phyloP scores from a whole-genome alignment of 2,329 filamentous ascomycete genomes.

The Nannizziopsis barbatae region DNA sequence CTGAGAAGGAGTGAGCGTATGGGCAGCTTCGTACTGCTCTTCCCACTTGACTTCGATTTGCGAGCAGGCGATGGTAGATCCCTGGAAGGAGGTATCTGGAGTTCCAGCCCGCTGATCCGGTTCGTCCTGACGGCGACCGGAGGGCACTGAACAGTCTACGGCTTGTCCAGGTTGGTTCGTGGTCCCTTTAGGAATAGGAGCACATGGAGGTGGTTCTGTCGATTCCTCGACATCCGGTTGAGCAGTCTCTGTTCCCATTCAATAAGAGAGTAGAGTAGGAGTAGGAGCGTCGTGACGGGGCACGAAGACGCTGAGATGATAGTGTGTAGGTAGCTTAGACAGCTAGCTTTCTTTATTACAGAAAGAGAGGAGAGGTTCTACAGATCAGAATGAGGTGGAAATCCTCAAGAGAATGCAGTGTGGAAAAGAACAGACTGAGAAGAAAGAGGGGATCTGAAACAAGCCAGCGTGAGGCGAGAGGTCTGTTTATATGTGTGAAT shows the following conservation, averaged over 20 bases:
- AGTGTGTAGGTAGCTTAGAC: neutral
- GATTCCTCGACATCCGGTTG: constrained; percentile 33
- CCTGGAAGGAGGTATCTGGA: constrained; percentile 2
- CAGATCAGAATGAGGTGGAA: neutral
- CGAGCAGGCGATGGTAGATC: constrained; percentile 9
- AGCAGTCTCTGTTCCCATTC: constrained; percentile 32
- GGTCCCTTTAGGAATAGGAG: constrained; percentile 22
- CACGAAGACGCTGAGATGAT: neutral
- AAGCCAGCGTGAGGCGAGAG: constrained; percentile 1
- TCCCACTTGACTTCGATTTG: constrained; percentile 10
- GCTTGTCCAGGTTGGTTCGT: constrained; percentile 15
- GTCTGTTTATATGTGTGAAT: constrained; percentile 2
- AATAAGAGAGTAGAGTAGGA: constrained; percentile 17
- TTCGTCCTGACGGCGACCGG: constrained; percentile 8
- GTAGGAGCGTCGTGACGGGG: constrained; percentile 9
- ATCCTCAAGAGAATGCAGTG: neutral
- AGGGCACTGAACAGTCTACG: constrained; percentile 17
- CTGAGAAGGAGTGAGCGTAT: constrained; percentile 18
- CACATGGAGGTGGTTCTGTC: constrained; percentile 32
- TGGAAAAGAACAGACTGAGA: neutral
- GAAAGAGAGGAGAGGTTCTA: neutral
- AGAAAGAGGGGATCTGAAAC: neutral
- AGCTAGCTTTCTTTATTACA: constrained; percentile 4
- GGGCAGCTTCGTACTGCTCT: constrained; percentile 18
- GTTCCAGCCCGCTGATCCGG: constrained; percentile 15